Percentiles rank a stretch among this genome's conserved stretches.
phyloP scores from a whole-genome alignment of 768 basidiomycete genomes.

The Mycena vulgaris region DNA sequence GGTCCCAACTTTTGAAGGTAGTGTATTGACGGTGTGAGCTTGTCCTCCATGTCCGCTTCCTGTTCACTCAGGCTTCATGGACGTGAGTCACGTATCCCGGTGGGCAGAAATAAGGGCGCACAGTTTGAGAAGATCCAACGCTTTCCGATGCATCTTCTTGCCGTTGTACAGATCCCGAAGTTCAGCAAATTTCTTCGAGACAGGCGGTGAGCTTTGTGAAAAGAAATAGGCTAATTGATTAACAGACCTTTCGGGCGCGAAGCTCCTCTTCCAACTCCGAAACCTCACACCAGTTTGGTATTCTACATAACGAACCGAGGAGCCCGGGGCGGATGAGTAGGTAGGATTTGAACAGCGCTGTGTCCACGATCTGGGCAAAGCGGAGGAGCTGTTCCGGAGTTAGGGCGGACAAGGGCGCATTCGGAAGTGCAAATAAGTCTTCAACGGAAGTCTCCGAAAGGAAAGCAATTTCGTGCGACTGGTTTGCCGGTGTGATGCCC shows the following conservation, averaged over 20 bases:
- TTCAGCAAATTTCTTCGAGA: constrained; percentile 87
- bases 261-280: constrained; percentile 93
- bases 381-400: constrained; percentile 89
- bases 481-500: constrained; percentile 74
- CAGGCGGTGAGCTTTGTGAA: constrained; percentile 7
- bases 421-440: constrained; percentile 86
- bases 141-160: constrained; percentile 95
- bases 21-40: constrained; percentile 85
- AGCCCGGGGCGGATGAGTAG: constrained; percentile 85
- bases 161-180: constrained; percentile 93
- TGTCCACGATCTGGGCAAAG: constrained; percentile 95
- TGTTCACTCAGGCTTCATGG: constrained; percentile 80
- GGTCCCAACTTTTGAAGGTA: constrained; percentile 95
- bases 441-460: constrained; percentile 81
- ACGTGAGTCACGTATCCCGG: constrained; percentile 5
- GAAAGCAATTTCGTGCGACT: constrained; percentile 76
- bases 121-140: constrained; percentile 88
- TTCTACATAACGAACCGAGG: constrained; percentile 88
- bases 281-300: constrained; percentile 98
- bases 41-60: constrained; percentile 83
- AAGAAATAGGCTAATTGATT: neutral
- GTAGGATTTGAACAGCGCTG: constrained; percentile 95
- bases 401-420: constrained; percentile 77
- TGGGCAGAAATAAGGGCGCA: constrained; percentile 56
- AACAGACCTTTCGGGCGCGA: constrained; percentile 80